Evolutionary conservation across 108 stramenopile genomes (phyloP), one percentile per base, ranked within the genome.

Genomic region (Fistulifera pelliculosa): DNA sequence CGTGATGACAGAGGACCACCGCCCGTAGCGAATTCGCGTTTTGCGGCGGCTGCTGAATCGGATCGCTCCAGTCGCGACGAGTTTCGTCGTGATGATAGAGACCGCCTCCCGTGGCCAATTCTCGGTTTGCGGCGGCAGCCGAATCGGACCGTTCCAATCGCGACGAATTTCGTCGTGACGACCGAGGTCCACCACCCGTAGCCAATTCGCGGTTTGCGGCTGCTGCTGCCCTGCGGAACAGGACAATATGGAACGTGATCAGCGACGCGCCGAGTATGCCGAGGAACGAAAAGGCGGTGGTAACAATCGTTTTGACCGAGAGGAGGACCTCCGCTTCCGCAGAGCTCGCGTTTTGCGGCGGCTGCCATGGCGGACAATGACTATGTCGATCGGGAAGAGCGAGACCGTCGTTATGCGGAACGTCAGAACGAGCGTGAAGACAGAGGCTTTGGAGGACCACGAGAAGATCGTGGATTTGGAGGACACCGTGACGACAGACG

Each of bases 121-220:
- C 77, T 25, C 74, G 80, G 18, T 85, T 90, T 72, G 74, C 74
- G 27, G 70, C 66, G 38, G 68, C 79, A 18, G 83, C 79, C 16
- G 75, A 47, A 17, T 44, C 63, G 43, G 65, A 47, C 16, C 43
- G 63, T 47, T 58, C 39, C 28, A 49, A 51, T 28, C 64, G 67
- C 12, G 74, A 76, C 11, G 25, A 68, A 40, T 57, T 68, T 38
- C 65, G 61, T 12, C 39, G 49, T 41, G 44, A 21, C 11, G 65
- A 71, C 38, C 52, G 60, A 51, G 83, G 77, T 14, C 80, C 78
- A 41, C 79, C 83, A n/a, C 77, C 78, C 5, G 27, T 48, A 18
- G 49, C 62, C 11, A 82, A 82, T 51, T 82, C 81, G 17, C 60
- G 81, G 1, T 82, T 82, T 70, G 77, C 77, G 12, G 60, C 55